Evolutionary conservation across 129 eudicot genomes (phyloP), one percentile per base, ranked within the genome.

Genomic region (Saussurea involucrata): DNA sequence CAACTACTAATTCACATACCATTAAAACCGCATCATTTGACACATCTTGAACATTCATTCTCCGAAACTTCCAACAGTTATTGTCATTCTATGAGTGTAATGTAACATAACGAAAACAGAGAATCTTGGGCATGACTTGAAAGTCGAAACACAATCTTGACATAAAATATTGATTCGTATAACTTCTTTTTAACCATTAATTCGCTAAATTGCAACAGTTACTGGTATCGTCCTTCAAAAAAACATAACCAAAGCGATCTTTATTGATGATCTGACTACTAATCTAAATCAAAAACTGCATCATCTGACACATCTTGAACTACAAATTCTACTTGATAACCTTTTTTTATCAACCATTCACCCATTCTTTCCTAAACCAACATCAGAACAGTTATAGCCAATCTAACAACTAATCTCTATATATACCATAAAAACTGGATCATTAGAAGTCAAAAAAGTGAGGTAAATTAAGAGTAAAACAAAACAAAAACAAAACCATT

Each of bases 401-500:
- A 78, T 63, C 74, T 34, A 37, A 77, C 82, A 6, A 82, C 84
- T 34, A 46, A 36, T 24, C 77, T 78, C 78, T 60, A 69, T 61
- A 83, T 60, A 69, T 61, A 76, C 79, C 69, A 66, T 31, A 70
- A 57, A 57, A 75, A 75, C 84, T 10, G 63, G 78, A 63, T 69
- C 61, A 69, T 67, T 49, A 33, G 80, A 67, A 74, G 80, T 33
- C 81, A 69, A 83, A 68, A 27, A 78, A 58, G 31, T 5, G 24
- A 78, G 22, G 66, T 46, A 60, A 68, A 29, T 57, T 72, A 61
- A 18, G 31, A 6, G 24, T 65, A 73, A 75, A 78, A 79, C 83
- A 74, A 82, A 75, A 78, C 73, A 82, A n/a, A n/a, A n/a, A n/a
- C n/a, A n/a, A 75, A 78, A 44, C 80, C 55, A 72, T 82, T 73